phyloP scores from a whole-genome alignment of 2,329 filamentous ascomycete genomes.

The Parafenestella ontariensis region DNA sequence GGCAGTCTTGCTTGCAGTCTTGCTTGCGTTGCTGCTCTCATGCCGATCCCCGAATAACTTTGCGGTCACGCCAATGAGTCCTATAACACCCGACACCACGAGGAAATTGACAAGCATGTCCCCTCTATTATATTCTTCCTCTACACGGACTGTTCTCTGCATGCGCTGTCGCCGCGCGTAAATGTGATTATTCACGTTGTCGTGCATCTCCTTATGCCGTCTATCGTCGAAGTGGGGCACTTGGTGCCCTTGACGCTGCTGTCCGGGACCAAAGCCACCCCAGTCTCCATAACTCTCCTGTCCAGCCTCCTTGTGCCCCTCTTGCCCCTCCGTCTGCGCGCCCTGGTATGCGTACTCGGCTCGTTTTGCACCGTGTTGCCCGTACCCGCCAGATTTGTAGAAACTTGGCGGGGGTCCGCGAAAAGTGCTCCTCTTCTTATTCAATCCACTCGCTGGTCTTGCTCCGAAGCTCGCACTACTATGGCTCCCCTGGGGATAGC shows the following conservation, averaged over 20 bases:
- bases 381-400: constrained; percentile 83
- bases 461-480: constrained; percentile 68
- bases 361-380: constrained; percentile 67
- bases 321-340: constrained; percentile 11
- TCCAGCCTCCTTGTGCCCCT: constrained; percentile 28
- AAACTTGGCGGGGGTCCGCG: constrained; percentile 89
- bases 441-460: constrained; percentile 81
- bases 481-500: constrained; percentile 62
- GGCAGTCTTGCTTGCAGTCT: too few relatives aligned
- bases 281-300: constrained; percentile 40
- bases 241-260: constrained; percentile 55
- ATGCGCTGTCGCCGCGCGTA: constrained; percentile 49
- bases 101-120: constrained; percentile 41
- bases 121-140: constrained; percentile 33
- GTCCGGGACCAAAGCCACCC: constrained; percentile 67
- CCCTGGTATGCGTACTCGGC: constrained; percentile 52
- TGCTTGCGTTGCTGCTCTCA: not conserved
- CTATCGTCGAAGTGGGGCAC: constrained; percentile 80
- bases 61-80: constrained; percentile 29
- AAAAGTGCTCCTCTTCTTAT: constrained; percentile 76
- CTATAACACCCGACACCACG: constrained; percentile 35
- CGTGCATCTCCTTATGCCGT: constrained; percentile 77
- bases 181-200: constrained; percentile 64
- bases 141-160: constrained; percentile 15
- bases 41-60: constrained; percentile 25